Conservation (phyloP, 257 asterid genomes). For the Solanum sitiens region DNA sequence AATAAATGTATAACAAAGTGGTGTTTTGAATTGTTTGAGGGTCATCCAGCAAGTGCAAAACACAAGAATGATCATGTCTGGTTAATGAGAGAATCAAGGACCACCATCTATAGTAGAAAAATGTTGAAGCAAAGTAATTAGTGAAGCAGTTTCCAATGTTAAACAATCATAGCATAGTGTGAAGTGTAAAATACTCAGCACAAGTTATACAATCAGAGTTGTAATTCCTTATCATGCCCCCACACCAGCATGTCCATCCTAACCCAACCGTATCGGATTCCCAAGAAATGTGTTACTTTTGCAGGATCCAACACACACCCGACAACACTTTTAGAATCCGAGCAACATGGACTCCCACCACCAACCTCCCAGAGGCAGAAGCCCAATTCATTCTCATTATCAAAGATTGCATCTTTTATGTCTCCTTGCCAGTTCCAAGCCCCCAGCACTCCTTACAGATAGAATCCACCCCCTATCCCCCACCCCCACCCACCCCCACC, state of each 20-base stretch:
- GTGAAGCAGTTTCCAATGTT: neutral
- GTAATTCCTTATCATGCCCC: neutral
- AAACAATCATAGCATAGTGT: neutral
- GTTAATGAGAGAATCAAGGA: conserved; percentile 38
- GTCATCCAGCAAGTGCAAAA: conserved; percentile 7
- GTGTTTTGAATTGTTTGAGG: conserved; percentile 9
- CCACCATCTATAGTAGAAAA: conserved; percentile 26
- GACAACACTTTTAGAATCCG: neutral
- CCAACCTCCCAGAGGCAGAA: conserved; percentile 3
- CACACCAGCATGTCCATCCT: neutral
- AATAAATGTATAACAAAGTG: neutral
- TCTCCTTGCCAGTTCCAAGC: conserved; percentile 15
- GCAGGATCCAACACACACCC: neutral
- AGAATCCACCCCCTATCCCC: conserved; percentile 28
- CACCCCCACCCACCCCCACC: conserved; percentile 30
- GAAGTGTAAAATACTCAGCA: neutral
- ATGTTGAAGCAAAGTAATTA: neutral
- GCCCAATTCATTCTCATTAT: neutral
- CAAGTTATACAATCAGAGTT: neutral
- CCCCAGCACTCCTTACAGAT: conserved; percentile 4
- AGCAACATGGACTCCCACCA: neutral
- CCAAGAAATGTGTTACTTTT: neutral
- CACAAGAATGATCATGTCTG: conserved; percentile 23
- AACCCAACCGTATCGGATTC: too few species aligned
- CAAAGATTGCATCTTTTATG: neutral